These are phyloP conservation scores for Phytophthora constricta DNA, from an alignment of 352 stramenopile species.

Conservation along the genomic window DNA sequence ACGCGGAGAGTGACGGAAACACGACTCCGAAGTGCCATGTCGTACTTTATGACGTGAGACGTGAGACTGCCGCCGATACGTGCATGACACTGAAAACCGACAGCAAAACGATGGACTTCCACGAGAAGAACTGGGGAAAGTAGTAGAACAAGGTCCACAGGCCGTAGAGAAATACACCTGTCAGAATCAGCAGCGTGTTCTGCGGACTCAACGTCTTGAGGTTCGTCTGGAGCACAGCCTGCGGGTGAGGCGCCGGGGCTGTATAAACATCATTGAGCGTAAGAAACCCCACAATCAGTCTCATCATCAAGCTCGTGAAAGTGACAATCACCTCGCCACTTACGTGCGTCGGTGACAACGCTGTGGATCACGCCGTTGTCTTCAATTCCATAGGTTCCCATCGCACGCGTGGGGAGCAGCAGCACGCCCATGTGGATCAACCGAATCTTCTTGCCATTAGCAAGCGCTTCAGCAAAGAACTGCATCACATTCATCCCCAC, in stretches of 20 bases:
- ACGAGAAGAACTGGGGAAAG: constrained; percentile 79
- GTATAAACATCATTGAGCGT: constrained; percentile 22
- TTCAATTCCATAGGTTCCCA: constrained; percentile 84
- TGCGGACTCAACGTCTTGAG: constrained; percentile 67
- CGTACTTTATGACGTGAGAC: constrained; percentile 46
- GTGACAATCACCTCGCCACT: constrained; percentile 13
- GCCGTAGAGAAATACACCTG: constrained; percentile 70
- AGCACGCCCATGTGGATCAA: constrained; percentile 89
- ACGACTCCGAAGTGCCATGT: no score
- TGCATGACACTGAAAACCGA: constrained; percentile 65
- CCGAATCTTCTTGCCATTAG: constrained; percentile 64
- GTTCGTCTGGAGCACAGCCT: constrained; percentile 46
- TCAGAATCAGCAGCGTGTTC: constrained; percentile 68
- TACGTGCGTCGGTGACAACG: constrained; percentile 76
- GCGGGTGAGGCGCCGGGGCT: constrained; percentile 52
- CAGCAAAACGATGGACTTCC: constrained; percentile 77
- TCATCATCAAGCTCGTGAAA: background rate
- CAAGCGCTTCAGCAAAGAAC: constrained; percentile 71
- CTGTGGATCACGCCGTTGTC: constrained; percentile 78
- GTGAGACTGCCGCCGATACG: constrained; percentile 61
- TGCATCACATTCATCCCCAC: constrained; percentile 20
- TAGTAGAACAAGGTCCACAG: constrained; percentile 85
- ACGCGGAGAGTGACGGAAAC: no score
- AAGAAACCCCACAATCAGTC: constrained; percentile 20
- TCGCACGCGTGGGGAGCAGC: constrained; percentile 57